Conservation (phyloP, 2,329 filamentous ascomycete genomes). For the Paraphoma sp. region DNA sequence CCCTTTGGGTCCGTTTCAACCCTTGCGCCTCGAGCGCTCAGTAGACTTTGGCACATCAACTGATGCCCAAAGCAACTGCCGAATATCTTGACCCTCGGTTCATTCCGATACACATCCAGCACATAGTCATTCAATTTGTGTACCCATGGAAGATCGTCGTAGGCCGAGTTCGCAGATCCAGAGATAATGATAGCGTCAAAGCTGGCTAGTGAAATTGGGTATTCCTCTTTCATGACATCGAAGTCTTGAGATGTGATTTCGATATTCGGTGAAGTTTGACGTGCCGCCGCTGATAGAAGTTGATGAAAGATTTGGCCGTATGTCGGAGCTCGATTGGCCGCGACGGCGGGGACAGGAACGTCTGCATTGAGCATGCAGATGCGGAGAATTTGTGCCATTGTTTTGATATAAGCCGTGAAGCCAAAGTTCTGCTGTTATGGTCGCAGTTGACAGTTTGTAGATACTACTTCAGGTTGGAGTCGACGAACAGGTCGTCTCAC, state of each 20-base stretch:
- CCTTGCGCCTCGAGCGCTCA: slow-evolving; percentile 29
- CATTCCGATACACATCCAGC: slow-evolving; percentile 38
- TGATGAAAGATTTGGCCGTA: slow-evolving; percentile 40
- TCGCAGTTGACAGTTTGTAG: too few species aligned
- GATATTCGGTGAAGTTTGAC: slow-evolving; percentile 8
- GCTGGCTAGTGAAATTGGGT: slow-evolving; percentile 37
- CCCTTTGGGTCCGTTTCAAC: slow-evolving; percentile 36
- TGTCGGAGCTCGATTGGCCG: slow-evolving; percentile 19
- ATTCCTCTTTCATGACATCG: slow-evolving; percentile 45
- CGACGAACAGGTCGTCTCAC: too few species aligned
- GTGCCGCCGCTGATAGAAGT: slow-evolving; percentile 26
- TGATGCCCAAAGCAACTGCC: slow-evolving; percentile 56
- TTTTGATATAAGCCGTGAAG: too few species aligned
- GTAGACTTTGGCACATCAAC: slow-evolving; percentile 48
- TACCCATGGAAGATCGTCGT: slow-evolving; percentile 38
- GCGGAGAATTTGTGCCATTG: slow-evolving; percentile 13
- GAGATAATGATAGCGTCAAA: slow-evolving; percentile 51
- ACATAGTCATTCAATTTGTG: slow-evolving; percentile 34
- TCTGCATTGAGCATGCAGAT: slow-evolving; percentile 41
- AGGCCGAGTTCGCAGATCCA: slow-evolving; percentile 45
- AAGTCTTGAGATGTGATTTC: slow-evolving; percentile 41
- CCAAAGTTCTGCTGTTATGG: too few species aligned
- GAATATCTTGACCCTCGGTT: slow-evolving; percentile 46
- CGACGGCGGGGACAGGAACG: slow-evolving; percentile 32
- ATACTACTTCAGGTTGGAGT: too few species aligned